Conservation (phyloP, 495 filamentous ascomycete species). For the Tuber borchii region DNA sequence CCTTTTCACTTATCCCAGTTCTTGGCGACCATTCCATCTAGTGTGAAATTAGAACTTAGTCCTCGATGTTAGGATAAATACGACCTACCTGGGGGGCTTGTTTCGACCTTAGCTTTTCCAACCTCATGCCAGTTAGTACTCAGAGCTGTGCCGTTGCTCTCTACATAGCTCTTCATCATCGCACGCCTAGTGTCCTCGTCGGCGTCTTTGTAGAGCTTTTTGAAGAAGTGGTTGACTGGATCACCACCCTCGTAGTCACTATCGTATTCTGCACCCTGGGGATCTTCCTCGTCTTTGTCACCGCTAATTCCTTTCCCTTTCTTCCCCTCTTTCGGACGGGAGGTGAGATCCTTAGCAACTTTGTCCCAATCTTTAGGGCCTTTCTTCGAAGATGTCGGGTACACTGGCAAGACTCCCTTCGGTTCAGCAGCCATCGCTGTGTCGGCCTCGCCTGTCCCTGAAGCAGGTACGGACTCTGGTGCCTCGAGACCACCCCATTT, state of each 20-base stretch:
- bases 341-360: constrained; percentile 54
- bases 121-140: constrained; percentile 94
- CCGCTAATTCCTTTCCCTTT: constrained; percentile 28
- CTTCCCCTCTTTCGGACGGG: constrained; percentile 45
- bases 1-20: constrained; percentile 50
- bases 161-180: constrained; percentile 95
- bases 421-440: constrained; percentile 19
- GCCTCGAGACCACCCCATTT: constrained; percentile 74
- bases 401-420: constrained; percentile 51
- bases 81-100: constrained; percentile 53
- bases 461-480: constrained; percentile 38
- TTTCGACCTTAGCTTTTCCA: constrained; percentile 62
- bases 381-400: constrained; percentile 79
- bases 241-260: constrained; percentile 60
- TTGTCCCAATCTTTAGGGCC: constrained; percentile 94
- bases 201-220: constrained; percentile 74
- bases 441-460: not conserved
- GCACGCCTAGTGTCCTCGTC: constrained; percentile 75
- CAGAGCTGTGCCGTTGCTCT: constrained; percentile 86
- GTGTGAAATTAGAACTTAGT: constrained; percentile 2
- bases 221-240: constrained; percentile 82
- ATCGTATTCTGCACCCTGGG: constrained; percentile 49
- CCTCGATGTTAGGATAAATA: not conserved
- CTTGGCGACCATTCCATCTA: constrained; percentile 66
- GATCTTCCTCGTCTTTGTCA: constrained; percentile 38